These are phyloP conservation scores for Diaporthe eres DNA, from an alignment of 2,329 filamentous ascomycete species.

Conservation along the genomic window DNA sequence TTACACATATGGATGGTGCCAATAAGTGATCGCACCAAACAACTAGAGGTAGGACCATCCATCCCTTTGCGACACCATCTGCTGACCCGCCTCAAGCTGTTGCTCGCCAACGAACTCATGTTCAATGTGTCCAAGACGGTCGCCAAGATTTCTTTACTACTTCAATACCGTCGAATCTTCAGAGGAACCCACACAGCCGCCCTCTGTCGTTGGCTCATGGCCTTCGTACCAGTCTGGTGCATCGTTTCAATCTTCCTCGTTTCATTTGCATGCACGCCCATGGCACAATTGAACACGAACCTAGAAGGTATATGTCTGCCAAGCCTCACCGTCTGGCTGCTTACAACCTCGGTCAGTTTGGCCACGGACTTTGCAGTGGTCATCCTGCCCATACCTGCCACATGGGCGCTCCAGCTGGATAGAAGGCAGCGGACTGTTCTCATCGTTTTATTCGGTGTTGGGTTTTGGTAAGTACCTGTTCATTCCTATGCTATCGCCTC, in stretches of 20 bases:
- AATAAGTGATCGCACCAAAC: constrained; percentile 41
- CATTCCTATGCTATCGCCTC: not conserved
- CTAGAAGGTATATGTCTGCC: constrained; percentile 47
- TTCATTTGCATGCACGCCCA: constrained; percentile 48
- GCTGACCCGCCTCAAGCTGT: constrained; percentile 43
- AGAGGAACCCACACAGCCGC: constrained; percentile 45
- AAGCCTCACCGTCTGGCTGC: constrained; percentile 48
- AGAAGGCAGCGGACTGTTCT: constrained; percentile 46
- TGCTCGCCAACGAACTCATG: constrained; percentile 51
- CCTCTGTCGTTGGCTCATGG: constrained; percentile 46
- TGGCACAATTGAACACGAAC: constrained; percentile 45
- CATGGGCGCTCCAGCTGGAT: constrained; percentile 45
- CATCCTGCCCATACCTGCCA: constrained; percentile 47
- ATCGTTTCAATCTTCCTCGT: constrained; percentile 49
- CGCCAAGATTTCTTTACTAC: constrained; percentile 55
- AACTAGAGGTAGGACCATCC: constrained; percentile 46
- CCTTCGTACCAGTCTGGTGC: constrained; percentile 49
- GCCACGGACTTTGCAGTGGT: constrained; percentile 48
- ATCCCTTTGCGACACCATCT: not conserved
- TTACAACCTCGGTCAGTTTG: constrained; percentile 49
- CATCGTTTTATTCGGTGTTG: constrained; percentile 45
- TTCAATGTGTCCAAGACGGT: constrained; percentile 53
- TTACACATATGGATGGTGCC: constrained; percentile 47
- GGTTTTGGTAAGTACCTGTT: constrained; percentile 45
- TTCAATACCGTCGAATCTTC: constrained; percentile 58